Conservation (phyloP, 139 green algal species). For the Medakamo hakoo region DNA sequence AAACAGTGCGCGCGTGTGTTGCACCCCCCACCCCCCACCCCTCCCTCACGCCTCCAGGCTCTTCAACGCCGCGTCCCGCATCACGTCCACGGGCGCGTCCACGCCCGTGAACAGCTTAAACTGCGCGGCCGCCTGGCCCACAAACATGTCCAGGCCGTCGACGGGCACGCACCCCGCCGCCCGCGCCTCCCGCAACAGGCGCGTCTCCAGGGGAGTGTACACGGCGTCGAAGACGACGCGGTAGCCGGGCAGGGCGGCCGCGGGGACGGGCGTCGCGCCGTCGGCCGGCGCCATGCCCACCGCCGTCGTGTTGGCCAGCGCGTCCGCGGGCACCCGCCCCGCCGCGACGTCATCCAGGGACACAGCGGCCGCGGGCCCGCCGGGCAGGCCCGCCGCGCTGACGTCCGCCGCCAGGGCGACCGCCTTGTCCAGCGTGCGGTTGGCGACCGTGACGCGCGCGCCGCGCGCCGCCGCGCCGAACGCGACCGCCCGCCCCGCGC, state of each 20-base stretch:
- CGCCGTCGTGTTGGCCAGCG: constrained; percentile 87
- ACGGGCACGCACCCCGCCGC: constrained; percentile 21
- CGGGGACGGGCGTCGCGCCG: constrained; percentile 47
- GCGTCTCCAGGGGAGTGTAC: constrained; percentile 87
- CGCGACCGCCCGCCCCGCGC: constrained; percentile 72
- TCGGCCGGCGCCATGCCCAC: constrained; percentile 64
- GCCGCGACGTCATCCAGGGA: constrained; percentile 15
- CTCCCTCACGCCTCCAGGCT: constrained; percentile 8
- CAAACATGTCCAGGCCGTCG: constrained; percentile 80
- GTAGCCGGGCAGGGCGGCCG: constrained; percentile 25
- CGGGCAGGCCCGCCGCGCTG: constrained; percentile 1
- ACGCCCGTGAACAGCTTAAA: constrained; percentile 62
- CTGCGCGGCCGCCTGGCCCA: constrained; percentile 86
- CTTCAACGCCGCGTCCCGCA: constrained; percentile 34
- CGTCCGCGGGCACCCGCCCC: constrained; percentile 40
- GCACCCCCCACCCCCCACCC: no score
- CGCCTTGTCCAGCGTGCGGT: constrained; percentile 46
- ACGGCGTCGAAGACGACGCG: constrained; percentile 92
- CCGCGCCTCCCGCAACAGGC: constrained; percentile 46
- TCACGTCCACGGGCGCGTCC: constrained; percentile 36
- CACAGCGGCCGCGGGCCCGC: neutral
- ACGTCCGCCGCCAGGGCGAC: constrained; percentile 42
- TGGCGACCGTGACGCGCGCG: constrained; percentile 55
- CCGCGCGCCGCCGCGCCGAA: constrained; percentile 66
- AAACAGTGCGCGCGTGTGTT: no score